These are phyloP conservation scores for Saccharum officinarum DNA, from an alignment of 176 grass and related monocot species.

Conservation along the genomic window DNA sequence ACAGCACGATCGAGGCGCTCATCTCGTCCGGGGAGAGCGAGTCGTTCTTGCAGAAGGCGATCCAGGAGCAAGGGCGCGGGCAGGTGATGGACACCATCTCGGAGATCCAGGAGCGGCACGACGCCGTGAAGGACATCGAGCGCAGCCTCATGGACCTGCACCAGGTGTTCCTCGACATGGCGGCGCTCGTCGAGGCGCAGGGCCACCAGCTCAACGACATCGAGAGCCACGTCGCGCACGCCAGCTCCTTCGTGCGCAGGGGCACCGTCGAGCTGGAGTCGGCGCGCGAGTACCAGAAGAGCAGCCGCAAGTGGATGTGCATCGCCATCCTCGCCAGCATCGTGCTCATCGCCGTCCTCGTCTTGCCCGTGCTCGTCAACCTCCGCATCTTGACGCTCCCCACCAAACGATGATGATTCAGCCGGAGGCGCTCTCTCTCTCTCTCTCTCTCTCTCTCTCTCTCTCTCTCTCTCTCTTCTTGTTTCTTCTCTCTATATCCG, in stretches of 20 bases:
- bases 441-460: too few relatives aligned
- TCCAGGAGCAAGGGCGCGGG: slow-evolving; percentile 84
- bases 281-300: slow-evolving; percentile 75
- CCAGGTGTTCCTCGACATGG: slow-evolving; percentile 96
- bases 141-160: slow-evolving; percentile 84
- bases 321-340: slow-evolving; percentile 54
- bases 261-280: slow-evolving; percentile 84
- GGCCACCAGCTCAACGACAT: slow-evolving; percentile 93
- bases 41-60: slow-evolving; percentile 95
- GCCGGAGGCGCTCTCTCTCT: background rate
- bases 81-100: slow-evolving; percentile 89
- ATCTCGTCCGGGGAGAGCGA: slow-evolving; percentile 86
- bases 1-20: slow-evolving; percentile 71
- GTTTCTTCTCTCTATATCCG: too few relatives aligned
- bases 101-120: slow-evolving; percentile 93
- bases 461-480: background rate
- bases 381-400: slow-evolving; percentile 52
- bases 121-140: slow-evolving; percentile 90
- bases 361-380: slow-evolving; percentile 54
- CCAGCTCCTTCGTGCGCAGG: slow-evolving; percentile 86
- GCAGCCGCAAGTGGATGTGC: slow-evolving; percentile 75
- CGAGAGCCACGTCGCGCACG: slow-evolving; percentile 90
- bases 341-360: slow-evolving; percentile 41
- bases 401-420: slow-evolving; percentile 33
- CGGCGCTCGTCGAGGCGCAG: slow-evolving; percentile 92